Percentiles rank a stretch among this genome's conserved stretches.
phyloP scores from a whole-genome alignment of 164 flowering plant genomes.

The Nymphaea thermarum region DNA sequence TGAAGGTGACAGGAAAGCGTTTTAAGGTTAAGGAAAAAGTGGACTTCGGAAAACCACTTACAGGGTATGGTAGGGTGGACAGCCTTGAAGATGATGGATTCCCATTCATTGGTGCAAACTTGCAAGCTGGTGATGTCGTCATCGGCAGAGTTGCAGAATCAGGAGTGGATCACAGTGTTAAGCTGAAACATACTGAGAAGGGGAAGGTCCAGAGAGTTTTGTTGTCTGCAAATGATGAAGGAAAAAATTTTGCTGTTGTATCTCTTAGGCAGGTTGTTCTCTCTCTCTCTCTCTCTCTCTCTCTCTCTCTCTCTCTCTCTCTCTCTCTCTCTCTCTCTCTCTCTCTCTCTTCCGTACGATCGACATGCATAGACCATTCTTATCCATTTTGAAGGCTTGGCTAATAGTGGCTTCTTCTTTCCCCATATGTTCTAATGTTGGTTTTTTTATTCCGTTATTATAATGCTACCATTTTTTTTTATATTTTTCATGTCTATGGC shows the following conservation, averaged over 20 bases:
- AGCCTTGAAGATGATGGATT: conserved; percentile 93
- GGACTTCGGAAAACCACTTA: conserved; percentile 59
- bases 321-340: neutral
- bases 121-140: conserved; percentile 76
- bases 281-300: conserved; percentile 1
- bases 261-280: conserved; percentile 74
- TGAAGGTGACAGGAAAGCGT: conserved; percentile 34
- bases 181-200: conserved; percentile 84
- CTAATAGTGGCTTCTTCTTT: neutral
- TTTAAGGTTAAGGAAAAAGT: conserved; percentile 44
- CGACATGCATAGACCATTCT: no score
- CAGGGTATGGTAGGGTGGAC: conserved; percentile 79
- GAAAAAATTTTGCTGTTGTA: conserved; percentile 80
- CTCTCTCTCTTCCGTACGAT: neutral
- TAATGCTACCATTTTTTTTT: no score
- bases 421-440: neutral
- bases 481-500: no score
- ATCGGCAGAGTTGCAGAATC: conserved; percentile 80
- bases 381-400: no score
- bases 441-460: no score
- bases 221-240: conserved; percentile 90
- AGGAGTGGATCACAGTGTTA: conserved; percentile 80
- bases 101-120: conserved; percentile 75
- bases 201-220: conserved; percentile 91
- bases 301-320: conserved; percentile 2